Percentiles rank a stretch among this genome's conserved stretches.
Evolutionary conservation across 2,329 filamentous ascomycete genomes (phyloP).

Genomic region (Ceratocystis papillata): DNA sequence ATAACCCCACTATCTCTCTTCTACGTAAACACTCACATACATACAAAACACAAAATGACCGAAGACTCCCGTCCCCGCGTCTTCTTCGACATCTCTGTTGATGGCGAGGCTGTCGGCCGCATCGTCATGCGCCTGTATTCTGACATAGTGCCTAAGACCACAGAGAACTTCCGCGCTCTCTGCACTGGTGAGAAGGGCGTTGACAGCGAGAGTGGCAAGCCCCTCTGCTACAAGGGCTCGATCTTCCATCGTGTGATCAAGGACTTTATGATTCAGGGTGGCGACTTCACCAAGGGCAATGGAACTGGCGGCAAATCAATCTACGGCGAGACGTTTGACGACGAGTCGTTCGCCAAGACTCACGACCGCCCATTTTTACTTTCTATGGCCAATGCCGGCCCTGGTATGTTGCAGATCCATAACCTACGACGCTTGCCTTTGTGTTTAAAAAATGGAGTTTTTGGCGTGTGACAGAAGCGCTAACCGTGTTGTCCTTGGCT

Average conservation of each 20-base stretch:
- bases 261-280: conserved; percentile 96
- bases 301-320: conserved; percentile 95
- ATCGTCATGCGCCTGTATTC: conserved; percentile 75
- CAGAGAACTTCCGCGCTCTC: conserved; percentile 88
- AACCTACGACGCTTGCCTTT: not conserved
- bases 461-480: conserved; percentile 9
- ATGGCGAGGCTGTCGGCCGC: conserved; percentile 60
- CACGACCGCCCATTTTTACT: conserved; percentile 89
- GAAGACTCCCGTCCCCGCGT: conserved; percentile 55
- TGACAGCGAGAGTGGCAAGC: conserved; percentile 63
- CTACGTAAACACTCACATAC: conserved; percentile 12
- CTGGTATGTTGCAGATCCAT: conserved; percentile 46
- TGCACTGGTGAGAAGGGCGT: conserved; percentile 91
- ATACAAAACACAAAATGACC: conserved; percentile 32
- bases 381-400: conserved; percentile 96
- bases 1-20: conserved; percentile 19
- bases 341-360: conserved; percentile 88
- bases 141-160: conserved; percentile 79
- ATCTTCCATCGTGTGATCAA: conserved; percentile 96
- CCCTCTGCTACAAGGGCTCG: conserved; percentile 86
- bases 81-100: conserved; percentile 88
- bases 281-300: conserved; percentile 90
- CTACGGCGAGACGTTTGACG: conserved; percentile 93
- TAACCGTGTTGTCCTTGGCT: conserved; percentile 19
- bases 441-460: not conserved